phyloP scores from a whole-genome alignment of 108 stramenopile genomes.

The Aurantiochytrium sp. region DNA sequence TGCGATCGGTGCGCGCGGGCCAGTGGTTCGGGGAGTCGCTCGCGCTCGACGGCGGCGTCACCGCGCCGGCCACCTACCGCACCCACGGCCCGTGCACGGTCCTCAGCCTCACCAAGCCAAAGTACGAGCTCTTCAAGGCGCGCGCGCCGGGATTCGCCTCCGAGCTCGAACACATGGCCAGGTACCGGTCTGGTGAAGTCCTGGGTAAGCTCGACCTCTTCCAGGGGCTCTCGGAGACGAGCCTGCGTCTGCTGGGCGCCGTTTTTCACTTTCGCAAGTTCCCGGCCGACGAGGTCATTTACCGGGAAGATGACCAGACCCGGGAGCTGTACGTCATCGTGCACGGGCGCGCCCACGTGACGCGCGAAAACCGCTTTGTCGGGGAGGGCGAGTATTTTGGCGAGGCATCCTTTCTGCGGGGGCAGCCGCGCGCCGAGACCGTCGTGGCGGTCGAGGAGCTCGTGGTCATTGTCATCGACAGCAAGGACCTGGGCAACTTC shows the following conservation, averaged over 20 bases:
- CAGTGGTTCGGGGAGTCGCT: constrained; percentile 10
- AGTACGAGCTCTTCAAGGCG: background rate
- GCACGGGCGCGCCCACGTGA: background rate
- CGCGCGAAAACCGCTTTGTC: background rate
- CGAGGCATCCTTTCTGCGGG: background rate
- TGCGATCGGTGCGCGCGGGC: background rate
- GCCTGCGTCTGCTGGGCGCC: background rate
- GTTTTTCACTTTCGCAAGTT: background rate
- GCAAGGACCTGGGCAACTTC: background rate
- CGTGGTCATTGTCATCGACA: background rate
- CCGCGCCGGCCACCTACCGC: background rate
- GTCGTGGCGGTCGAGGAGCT: background rate
- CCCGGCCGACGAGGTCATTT: background rate
- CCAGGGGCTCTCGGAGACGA: background rate
- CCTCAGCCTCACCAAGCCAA: background rate
- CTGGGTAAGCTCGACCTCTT: background rate
- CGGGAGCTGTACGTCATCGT: background rate
- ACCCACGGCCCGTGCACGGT: background rate
- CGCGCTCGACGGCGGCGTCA: background rate
- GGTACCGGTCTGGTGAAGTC: background rate
- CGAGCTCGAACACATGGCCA: constrained; percentile 6
- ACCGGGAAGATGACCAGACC: background rate
- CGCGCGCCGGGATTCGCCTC: background rate
- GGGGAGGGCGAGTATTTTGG: background rate
- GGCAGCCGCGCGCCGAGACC: background rate